Evolutionary conservation across 1,284 basidiomycete species (phyloP).

Genomic region (Earliella scabrosa): DNA sequence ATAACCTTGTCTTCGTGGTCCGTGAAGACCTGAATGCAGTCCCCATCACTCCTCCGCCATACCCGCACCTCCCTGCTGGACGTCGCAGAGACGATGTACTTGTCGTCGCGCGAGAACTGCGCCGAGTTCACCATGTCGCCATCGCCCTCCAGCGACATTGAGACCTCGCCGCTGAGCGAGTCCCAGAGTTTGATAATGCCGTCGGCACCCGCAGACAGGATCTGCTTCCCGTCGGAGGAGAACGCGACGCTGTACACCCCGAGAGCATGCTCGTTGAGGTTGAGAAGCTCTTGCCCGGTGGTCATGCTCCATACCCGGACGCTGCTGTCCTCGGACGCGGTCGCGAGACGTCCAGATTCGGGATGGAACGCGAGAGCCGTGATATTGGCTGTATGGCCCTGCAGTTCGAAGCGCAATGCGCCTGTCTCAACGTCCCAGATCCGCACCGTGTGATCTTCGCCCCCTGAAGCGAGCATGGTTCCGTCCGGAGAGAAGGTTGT

Average conservation of each 20-base stretch:
- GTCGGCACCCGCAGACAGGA: slow-evolving; percentile 24
- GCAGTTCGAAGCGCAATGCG: slow-evolving; percentile 3
- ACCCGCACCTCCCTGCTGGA: slow-evolving; percentile 26
- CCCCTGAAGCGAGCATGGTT: slow-evolving; percentile 20
- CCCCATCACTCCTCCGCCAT: slow-evolving; percentile 23
- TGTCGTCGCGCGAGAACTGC: slow-evolving; percentile 27
- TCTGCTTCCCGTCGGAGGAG: slow-evolving; percentile 15
- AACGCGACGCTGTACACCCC: slow-evolving; percentile 23
- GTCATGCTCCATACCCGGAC: slow-evolving; percentile 25
- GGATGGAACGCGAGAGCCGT: slow-evolving; percentile 29
- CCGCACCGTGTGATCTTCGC: slow-evolving; percentile 20
- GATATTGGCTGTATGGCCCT: slow-evolving; percentile 22
- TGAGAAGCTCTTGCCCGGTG: slow-evolving; percentile 24
- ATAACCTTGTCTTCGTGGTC: slow-evolving; percentile 22
- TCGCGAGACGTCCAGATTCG: slow-evolving; percentile 27
- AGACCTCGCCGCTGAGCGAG: slow-evolving; percentile 19
- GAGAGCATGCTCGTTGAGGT: slow-evolving; percentile 18
- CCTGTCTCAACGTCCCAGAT: slow-evolving; percentile 24
- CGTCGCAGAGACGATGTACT: slow-evolving; percentile 22
- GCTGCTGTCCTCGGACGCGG: slow-evolving; percentile 28
- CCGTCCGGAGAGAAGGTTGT: slow-evolving; percentile 29
- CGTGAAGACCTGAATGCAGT: slow-evolving; percentile 9
- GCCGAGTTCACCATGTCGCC: slow-evolving; percentile 19
- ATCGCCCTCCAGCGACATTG: slow-evolving; percentile 17
- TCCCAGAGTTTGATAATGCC: slow-evolving; percentile 15